These are phyloP conservation scores for Xylaria sp. DNA, from an alignment of 2,329 filamentous ascomycete species.

Conservation along the genomic window DNA sequence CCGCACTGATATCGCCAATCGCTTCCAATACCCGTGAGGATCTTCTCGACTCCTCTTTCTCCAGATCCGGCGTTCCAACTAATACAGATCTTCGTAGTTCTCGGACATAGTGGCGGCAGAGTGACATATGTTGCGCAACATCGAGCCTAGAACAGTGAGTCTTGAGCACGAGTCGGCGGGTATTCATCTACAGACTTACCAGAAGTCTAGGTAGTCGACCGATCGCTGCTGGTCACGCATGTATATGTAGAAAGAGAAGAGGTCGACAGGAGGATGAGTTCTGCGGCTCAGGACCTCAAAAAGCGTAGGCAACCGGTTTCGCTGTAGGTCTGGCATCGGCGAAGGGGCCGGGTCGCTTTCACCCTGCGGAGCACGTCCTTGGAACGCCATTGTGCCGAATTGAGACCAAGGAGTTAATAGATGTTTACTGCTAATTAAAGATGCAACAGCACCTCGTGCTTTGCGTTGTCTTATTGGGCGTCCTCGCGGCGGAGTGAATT, in stretches of 20 bases:
- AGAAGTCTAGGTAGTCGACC: conserved; percentile 98
- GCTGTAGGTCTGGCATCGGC: conserved; percentile 68
- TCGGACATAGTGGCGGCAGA: conserved; percentile 96
- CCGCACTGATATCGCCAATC: conserved; percentile 74
- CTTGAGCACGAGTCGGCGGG: neutral
- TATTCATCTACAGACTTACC: conserved; percentile 66
- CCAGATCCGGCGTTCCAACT: conserved; percentile 89
- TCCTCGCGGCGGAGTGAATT: conserved; percentile 7
- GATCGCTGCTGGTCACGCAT: conserved; percentile 99
- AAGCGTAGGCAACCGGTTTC: conserved; percentile 90
- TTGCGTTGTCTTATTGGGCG: neutral
- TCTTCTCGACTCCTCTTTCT: conserved; percentile 82
- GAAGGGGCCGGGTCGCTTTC: conserved; percentile 58
- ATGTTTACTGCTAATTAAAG: neutral
- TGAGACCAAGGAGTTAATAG: neutral
- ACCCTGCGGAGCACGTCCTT: conserved; percentile 38
- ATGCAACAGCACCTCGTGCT: neutral
- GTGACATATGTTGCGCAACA: conserved; percentile 98
- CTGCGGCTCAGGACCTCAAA: conserved; percentile 95
- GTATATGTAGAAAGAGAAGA: conserved; percentile 99
- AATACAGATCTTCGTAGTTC: conserved; percentile 93
- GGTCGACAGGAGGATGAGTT: conserved; percentile 93
- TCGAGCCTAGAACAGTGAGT: conserved; percentile 77
- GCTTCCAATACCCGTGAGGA: conserved; percentile 83
- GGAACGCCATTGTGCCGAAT: conserved; percentile 53